Evolutionary conservation across 2,329 filamentous ascomycete genomes (phyloP), one percentile per base, ranked within the genome.

Genomic region (Aspergillus pseudoglaucus): DNA sequence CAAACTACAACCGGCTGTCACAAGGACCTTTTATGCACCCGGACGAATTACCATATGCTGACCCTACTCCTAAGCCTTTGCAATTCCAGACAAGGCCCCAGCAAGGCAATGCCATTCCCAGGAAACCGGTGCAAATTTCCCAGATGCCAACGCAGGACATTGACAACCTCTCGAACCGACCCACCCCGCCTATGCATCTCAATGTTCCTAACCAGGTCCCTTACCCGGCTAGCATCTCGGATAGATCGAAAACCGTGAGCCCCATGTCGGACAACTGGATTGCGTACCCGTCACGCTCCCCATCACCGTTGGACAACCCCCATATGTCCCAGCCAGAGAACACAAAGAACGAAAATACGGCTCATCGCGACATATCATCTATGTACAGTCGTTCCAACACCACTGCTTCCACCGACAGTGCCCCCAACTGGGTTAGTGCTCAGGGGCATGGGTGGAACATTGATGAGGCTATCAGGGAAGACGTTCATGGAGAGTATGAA

Each of bases 21-120:
- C 78, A 79, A 49, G 27, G 20, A 3, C 74, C 73, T 30, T 69
- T 72, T 40, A 77, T 80, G 1, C 68, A 68, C 50, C 52, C 60
- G 50, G 47, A 69, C 53, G 56, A 49, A 23, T 56, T 52, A 44
- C 66, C 61, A 43, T 65, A 54, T 51, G 59, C 61, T 17, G 60
- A 66, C 43, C 55, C 61, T 15, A n/a, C 33, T 8, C 37, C 17
- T 39, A 39, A 18, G 17, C 15, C 18, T 3, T 18, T 39, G n/a
- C 37, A 17, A 39, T 39, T 39, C 17, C 37, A 39, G 9, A 2
- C 15, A 39, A 17, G 18, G 15, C 15, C 17, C 37, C 10, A 39
- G 9, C 15, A 17, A 22, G 15, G 37, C 37, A 39, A 39, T 20
- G 56, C 62, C 20, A 61, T 61, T 39, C 63, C 66, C 2, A 59